Evolutionary conservation across 2,329 filamentous ascomycete genomes (phyloP).

Genomic region (Cladophialophora bantiana): DNA sequence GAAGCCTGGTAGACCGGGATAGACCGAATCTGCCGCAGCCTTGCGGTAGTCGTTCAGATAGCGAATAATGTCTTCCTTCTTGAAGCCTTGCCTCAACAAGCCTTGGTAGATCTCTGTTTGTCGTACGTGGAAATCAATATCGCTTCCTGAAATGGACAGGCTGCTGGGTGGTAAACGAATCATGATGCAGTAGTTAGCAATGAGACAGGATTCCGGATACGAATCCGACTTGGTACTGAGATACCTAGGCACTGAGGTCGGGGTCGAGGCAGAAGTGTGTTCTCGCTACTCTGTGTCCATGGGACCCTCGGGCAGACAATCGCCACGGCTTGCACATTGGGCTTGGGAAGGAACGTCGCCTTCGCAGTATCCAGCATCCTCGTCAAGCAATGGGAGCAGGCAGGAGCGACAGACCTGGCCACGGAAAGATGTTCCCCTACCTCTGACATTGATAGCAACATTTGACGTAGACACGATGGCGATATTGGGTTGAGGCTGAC

Average conservation of each 20-base stretch:
- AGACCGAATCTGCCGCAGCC: slow-evolving; percentile 10
- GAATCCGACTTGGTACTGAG: slow-evolving; percentile 9
- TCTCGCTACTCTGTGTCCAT: background rate
- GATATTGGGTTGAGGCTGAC: slow-evolving; percentile 4
- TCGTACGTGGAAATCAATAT: slow-evolving; percentile 45
- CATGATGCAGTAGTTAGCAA: slow-evolving; percentile 36
- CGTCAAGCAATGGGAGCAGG: background rate
- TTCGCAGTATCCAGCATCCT: slow-evolving; percentile 11
- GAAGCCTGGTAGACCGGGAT: background rate
- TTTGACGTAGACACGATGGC: background rate
- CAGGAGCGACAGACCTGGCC: background rate
- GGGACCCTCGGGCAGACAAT: background rate
- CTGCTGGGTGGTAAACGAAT: slow-evolving; percentile 46
- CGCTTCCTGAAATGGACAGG: slow-evolving; percentile 45
- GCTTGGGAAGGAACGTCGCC: background rate
- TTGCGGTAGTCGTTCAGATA: slow-evolving; percentile 36
- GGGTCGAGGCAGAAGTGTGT: background rate
- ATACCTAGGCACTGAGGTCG: too few species aligned
- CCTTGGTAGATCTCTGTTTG: slow-evolving; percentile 38
- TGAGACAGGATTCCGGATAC: background rate
- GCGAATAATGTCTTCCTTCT: slow-evolving; percentile 36
- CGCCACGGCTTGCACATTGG: background rate
- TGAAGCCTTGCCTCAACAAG: slow-evolving; percentile 39
- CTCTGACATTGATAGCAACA: slow-evolving; percentile 14
- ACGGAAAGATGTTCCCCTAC: background rate